These are phyloP conservation scores for Neurospora sp. DNA, from an alignment of 495 filamentous ascomycete species.

Conservation along the genomic window DNA sequence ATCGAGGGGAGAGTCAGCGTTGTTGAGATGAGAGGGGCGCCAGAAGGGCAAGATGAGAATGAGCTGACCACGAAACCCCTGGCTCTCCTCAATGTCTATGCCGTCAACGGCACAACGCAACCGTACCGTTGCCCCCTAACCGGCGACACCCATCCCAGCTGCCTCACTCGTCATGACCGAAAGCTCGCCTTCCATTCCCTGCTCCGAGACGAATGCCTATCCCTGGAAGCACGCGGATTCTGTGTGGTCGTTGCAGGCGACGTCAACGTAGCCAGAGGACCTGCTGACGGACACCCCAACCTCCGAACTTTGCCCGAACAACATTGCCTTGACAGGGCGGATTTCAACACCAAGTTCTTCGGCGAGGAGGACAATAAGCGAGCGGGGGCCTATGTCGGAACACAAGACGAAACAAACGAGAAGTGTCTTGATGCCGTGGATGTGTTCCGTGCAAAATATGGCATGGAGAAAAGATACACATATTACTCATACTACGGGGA, in stretches of 20 bases:
- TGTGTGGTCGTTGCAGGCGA: constrained; percentile 37
- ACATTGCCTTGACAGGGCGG: constrained; percentile 38
- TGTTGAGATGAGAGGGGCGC: constrained; percentile 18
- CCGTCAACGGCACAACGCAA: constrained; percentile 41
- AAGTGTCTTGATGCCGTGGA: constrained; percentile 19
- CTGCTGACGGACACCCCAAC: constrained; percentile 33
- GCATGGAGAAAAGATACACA: constrained; percentile 21
- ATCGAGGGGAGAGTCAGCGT: constrained; percentile 40
- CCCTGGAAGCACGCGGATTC: constrained; percentile 28
- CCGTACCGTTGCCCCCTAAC: constrained; percentile 31
- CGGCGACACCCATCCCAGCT: constrained; percentile 18
- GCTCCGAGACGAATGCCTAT: constrained; percentile 30
- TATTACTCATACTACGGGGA: constrained; percentile 19
- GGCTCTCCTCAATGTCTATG: constrained; percentile 40
- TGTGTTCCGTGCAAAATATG: constrained; percentile 17
- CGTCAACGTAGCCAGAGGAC: constrained; percentile 35
- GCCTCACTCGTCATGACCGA: constrained; percentile 37
- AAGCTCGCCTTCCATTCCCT: constrained; percentile 37
- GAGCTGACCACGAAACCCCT: constrained; percentile 9
- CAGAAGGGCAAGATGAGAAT: neutral
- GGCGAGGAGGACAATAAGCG: constrained; percentile 13
- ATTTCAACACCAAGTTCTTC: constrained; percentile 43
- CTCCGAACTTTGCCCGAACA: constrained; percentile 29
- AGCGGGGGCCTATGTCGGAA: constrained; percentile 16
- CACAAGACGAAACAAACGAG: neutral